Evolutionary conservation across 192 early-diverging fungal genomes (phyloP), one percentile per base, ranked within the genome.

Genomic region (Backusella circina): DNA sequence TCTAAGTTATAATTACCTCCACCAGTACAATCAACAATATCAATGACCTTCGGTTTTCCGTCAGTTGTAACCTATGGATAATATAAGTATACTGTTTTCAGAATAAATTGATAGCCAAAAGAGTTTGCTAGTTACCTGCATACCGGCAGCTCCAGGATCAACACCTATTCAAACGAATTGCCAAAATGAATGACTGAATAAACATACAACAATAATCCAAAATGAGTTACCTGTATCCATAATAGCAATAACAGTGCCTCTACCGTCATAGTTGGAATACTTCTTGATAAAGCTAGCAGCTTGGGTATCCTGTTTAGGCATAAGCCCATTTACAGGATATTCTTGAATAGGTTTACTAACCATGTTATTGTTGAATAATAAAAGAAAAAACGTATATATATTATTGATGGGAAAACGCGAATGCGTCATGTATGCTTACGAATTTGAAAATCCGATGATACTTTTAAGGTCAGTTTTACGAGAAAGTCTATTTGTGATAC

Each of bases 11-110:
- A 0, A 18, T 64, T 81, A 85, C 89, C 80, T 37, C 88, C 88
- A 36, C 97, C 96, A 2, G 96, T 95, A 87, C 98, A 99, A 87
- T 99, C 98, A 50, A 99, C 88, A 71, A 94, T 90, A 79, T 97
- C 95, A 31, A 97, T 85, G 26, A 99, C 84, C 84, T 99, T 99
- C 70, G 91, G 93, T 80, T 91, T 89, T 50, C 96, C 98, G 61
- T 95, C 92, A 21, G 93, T 91, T 1, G 97, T 98, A 18, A 88
- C 78, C 84, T 87, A 77, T 23, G 6, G 16, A 1, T 2, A 18
- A 39, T 30, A 5, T 4, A 15, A 70, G 10, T 23, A 26, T 33
- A n/a, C 23, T n/a, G 51, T 57, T 28, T 6, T 10, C 26, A 66
- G 72, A 23, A 73, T 61, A 54, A 69, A 30, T 35, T n/a, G 28